Percentiles rank a stretch among this genome's conserved stretches.
phyloP scores from a whole-genome alignment of 495 filamentous ascomycete genomes.

The Penicillium subrubescens region DNA sequence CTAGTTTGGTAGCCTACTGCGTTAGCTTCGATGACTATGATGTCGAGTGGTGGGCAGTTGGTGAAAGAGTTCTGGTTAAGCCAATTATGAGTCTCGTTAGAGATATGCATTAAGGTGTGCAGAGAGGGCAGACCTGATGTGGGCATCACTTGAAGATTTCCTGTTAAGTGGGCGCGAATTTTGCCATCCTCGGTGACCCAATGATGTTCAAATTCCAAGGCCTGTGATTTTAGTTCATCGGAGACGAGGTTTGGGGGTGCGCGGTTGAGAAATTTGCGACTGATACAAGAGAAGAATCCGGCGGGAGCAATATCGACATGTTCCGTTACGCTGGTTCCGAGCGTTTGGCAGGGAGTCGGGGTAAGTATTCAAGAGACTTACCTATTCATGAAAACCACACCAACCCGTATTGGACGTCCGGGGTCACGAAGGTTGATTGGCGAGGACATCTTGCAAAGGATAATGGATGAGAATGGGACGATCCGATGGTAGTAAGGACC shows the following conservation, averaged over 20 bases:
- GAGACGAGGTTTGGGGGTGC: background rate
- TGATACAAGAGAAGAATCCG: background rate
- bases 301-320: background rate
- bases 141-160: background rate
- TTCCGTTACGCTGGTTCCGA: background rate
- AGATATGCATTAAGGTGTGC: background rate
- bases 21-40: background rate
- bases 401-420: background rate
- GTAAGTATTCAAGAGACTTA: background rate
- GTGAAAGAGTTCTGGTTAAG: background rate
- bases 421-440: background rate
- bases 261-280: background rate
- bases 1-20: background rate
- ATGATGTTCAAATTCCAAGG: background rate
- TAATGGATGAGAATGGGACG: background rate
- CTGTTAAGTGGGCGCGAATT: background rate
- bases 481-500: background rate
- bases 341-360: background rate
- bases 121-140: background rate
- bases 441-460: background rate
- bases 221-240: background rate
- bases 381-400: background rate
- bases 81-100: background rate
- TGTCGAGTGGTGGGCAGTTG: background rate
- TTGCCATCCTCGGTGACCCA: background rate